A percentile compares a stretch with the other conserved stretches of the same genome.
phyloP scores from a whole-genome alignment of 1,284 basidiomycete species.

The Grifola frondosa region DNA sequence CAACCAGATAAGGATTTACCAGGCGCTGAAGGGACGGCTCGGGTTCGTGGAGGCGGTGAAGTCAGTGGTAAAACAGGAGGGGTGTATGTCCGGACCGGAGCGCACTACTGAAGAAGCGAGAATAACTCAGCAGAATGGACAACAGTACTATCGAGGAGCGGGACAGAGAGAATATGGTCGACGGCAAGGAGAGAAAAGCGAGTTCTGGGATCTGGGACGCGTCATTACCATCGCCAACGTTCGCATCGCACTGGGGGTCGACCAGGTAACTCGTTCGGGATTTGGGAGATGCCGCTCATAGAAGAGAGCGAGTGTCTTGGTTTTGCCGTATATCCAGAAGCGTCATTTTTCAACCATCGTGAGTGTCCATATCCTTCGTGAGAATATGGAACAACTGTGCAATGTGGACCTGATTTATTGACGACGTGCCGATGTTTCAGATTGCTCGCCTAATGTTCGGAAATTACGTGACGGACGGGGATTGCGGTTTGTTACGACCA shows the following conservation, averaged over 20 bases:
- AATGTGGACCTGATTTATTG: neutral
- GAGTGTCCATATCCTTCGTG: slow-evolving; percentile 22
- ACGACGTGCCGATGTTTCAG: slow-evolving; percentile 31
- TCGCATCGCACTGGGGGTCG: slow-evolving; percentile 54
- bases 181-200: neutral
- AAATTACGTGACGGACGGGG: slow-evolving; percentile 47
- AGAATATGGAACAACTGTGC: neutral
- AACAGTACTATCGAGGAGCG: neutral
- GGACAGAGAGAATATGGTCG: neutral
- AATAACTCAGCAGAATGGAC: no score
- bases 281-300: slow-evolving; percentile 50
- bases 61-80: neutral
- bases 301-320: slow-evolving; percentile 62
- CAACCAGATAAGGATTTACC: slow-evolving; percentile 31
- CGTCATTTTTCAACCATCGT: slow-evolving; percentile 71
- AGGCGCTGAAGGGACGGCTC: slow-evolving; percentile 27
- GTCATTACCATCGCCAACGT: slow-evolving; percentile 41
- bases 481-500: slow-evolving; percentile 49
- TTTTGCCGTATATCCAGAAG: slow-evolving; percentile 58
- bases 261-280: slow-evolving; percentile 66
- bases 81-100: no score
- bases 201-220: slow-evolving; percentile 33
- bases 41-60: slow-evolving; percentile 2
- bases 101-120: no score
- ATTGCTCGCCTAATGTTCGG: slow-evolving; percentile 58